Evolutionary conservation across 1,284 basidiomycete genomes (phyloP), one percentile per base, ranked within the genome.

Genomic region (Ceratobasidium sp.): DNA sequence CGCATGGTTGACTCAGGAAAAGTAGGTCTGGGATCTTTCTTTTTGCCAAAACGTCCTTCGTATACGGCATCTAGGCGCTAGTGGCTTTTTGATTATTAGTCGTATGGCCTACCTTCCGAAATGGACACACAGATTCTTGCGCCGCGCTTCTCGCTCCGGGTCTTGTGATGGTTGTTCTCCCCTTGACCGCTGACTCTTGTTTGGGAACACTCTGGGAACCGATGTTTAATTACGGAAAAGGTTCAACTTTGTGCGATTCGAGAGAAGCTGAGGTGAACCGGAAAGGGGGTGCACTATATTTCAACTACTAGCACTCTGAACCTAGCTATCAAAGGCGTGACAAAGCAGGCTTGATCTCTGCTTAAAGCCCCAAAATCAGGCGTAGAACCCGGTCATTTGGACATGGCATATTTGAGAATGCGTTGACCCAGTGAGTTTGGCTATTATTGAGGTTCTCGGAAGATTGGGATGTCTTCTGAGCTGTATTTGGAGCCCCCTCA

Each of bases 401-500:
- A 64, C 48, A 47, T 22, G 17, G 62, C 17, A 6, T 73, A 2
- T 66, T 73, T 29, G 63, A 74, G 41, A 53, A 56, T 47, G 59
- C 44, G 9, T 24, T 77, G 36, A 77, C 76, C 48, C 75, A 77
- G 76, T 77, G 31, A 60, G 76, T 41, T 48, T 24, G 19, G 33
- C 11, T 11, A 41, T 41, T 11, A 11, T 11, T 41, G 11, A 11
- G 6, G 36, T 41, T 5, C 14, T 74, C 14, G 1, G 24, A 33
- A 22, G 22, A 5, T 56, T 14, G 11, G 3, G 4, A n/a, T 6
- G 36, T 9, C 9, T 29, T 6, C 29, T 22, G 27, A 77, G 76
- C 54, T 77, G 76, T 47, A 77, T 74, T 7, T 77, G 76, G 76
- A 75, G 75, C 56, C 75, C 76, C 19, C 65, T 77, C 69, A 41